These are phyloP conservation scores for Eleusine indica DNA, from an alignment of 176 grass and related monocot genomes.

Conservation along the genomic window DNA sequence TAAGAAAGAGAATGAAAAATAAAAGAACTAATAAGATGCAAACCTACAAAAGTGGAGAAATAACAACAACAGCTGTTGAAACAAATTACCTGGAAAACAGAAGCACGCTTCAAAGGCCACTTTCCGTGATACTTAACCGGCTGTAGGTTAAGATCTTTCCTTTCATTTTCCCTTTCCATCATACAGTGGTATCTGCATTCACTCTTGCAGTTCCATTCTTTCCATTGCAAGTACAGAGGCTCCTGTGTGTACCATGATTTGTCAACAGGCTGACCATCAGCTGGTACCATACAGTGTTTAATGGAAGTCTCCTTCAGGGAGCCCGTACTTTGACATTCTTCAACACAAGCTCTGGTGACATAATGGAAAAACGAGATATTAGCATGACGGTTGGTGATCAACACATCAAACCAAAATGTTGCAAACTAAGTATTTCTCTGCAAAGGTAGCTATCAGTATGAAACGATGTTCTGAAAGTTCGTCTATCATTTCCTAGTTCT, in stretches of 20 bases:
- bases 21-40: background rate
- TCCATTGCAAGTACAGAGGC: slow-evolving; percentile 84
- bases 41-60: background rate
- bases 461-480: background rate
- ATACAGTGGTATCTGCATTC: slow-evolving; percentile 92
- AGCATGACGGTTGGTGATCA: background rate
- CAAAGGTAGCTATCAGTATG: background rate
- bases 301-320: slow-evolving; percentile 61
- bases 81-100: slow-evolving; percentile 80
- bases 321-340: slow-evolving; percentile 71
- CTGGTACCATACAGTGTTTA: slow-evolving; percentile 58
- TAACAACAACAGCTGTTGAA: background rate
- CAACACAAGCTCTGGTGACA: slow-evolving; percentile 54
- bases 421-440: background rate
- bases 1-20: background rate
- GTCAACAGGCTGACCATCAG: slow-evolving; percentile 46
- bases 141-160: slow-evolving; percentile 54
- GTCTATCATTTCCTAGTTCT: background rate
- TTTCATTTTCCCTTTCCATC: slow-evolving; percentile 84
- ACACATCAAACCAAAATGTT: background rate
- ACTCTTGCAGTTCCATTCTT: slow-evolving; percentile 93
- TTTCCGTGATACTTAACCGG: slow-evolving; percentile 89
- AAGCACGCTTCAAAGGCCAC: slow-evolving; percentile 83
- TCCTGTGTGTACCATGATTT: slow-evolving; percentile 84
- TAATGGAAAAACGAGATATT: background rate